A percentile compares a stretch with the other conserved stretches of the same genome.
These are phyloP conservation scores for Albophoma yamanashiensis DNA, from an alignment of 2,329 filamentous ascomycete genomes.

Conservation along the genomic window DNA sequence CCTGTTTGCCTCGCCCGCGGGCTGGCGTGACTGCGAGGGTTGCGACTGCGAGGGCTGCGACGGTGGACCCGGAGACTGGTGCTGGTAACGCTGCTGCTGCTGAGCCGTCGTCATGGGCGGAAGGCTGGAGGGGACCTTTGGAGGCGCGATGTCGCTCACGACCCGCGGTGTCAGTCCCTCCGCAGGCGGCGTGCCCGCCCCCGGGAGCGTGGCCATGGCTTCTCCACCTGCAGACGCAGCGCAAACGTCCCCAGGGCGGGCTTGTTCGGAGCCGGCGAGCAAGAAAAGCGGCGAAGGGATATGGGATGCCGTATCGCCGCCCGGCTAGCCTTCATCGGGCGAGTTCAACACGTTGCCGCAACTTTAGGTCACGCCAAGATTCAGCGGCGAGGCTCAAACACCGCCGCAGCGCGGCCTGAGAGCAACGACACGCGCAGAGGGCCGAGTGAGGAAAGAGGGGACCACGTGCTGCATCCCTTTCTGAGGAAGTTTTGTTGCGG, in stretches of 20 bases:
- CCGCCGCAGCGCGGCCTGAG: not conserved
- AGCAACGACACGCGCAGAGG: too few species aligned
- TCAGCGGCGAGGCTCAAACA: too few species aligned
- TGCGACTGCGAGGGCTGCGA: not conserved
- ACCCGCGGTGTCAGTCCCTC: conserved; percentile 3
- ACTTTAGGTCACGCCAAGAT: too few species aligned
- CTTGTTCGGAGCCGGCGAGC: not conserved
- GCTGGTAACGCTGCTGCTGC: not conserved
- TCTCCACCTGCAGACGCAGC: not conserved
- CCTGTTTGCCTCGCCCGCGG: not conserved
- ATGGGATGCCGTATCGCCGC: not conserved
- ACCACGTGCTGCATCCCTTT: too few species aligned
- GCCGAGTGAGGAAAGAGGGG: not conserved
- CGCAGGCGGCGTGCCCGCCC: not conserved
- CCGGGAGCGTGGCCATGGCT: not conserved
- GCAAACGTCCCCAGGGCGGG: not conserved
- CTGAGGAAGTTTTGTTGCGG: not conserved
- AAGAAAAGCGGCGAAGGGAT: not conserved
- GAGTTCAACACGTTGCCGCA: too few species aligned
- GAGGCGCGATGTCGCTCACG: conserved; percentile 12
- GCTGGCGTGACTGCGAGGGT: not conserved
- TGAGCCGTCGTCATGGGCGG: not conserved
- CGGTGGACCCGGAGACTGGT: not conserved
- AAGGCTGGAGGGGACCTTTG: not conserved
- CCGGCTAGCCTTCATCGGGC: not conserved